A percentile compares a stretch with the other conserved stretches of the same genome.
phyloP scores from a whole-genome alignment of 75 land plant species.

The Adiantum capillusveneris region DNA sequence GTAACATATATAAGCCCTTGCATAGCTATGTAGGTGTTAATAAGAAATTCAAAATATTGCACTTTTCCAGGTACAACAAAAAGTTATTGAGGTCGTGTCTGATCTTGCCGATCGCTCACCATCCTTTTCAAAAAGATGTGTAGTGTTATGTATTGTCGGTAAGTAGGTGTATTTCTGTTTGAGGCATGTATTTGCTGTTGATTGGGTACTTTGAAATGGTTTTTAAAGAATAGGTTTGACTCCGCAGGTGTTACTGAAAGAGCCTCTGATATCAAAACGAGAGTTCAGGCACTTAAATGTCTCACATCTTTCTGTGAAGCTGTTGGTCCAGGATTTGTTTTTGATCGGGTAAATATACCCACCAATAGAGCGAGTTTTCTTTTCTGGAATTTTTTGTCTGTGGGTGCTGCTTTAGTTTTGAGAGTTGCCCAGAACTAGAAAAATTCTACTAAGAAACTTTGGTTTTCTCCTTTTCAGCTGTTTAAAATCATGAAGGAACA shows the following conservation, averaged over 20 bases:
- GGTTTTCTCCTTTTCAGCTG: conserved; percentile 36
- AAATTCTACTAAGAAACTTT: no score
- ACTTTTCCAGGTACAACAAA: conserved; percentile 82
- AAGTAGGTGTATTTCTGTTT: no score
- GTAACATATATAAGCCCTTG: conserved; percentile 42
- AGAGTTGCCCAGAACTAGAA: no score
- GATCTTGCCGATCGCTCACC: conserved; percentile 60
- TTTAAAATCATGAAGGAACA: conserved; percentile 98
- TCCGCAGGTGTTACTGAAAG: conserved; percentile 89
- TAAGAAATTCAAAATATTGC: background rate
- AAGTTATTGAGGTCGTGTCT: conserved; percentile 78
- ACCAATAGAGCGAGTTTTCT: background rate
- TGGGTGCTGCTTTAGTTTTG: conserved; percentile 1
- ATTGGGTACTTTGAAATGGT: no score
- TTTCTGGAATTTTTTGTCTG: conserved; percentile 6
- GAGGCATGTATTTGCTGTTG: background rate
- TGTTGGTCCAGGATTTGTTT: conserved; percentile 88
- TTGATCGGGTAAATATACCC: conserved; percentile 62
- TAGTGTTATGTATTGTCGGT: conserved; percentile 84
- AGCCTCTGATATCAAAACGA: conserved; percentile 85
- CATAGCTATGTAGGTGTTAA: background rate
- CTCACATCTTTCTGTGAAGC: conserved; percentile 94
- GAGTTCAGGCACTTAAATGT: conserved; percentile 84
- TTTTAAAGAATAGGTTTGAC: no score
- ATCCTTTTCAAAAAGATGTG: conserved; percentile 79